Evolutionary conservation across 2,329 filamentous ascomycete species (phyloP).

Genomic region (Cladobotryum mycophilum): DNA sequence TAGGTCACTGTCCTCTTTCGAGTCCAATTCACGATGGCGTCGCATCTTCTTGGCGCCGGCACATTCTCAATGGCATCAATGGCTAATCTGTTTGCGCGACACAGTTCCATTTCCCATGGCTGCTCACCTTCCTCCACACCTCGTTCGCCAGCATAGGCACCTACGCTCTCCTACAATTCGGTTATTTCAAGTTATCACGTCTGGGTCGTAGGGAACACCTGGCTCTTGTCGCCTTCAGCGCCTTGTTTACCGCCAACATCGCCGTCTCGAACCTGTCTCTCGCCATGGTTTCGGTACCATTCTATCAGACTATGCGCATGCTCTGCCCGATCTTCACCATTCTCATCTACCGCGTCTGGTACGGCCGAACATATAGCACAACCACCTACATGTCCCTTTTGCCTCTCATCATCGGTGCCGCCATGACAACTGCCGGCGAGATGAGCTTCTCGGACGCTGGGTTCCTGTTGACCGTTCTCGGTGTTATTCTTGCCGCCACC

Average conservation of each 20-base stretch:
- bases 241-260: conserved; percentile 58
- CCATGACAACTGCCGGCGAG: conserved; percentile 55
- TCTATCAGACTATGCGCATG: conserved; percentile 59
- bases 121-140: conserved; percentile 53
- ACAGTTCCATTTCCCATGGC: conserved; percentile 55
- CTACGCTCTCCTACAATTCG: conserved; percentile 43
- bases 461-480: conserved; percentile 48
- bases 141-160: conserved; percentile 53
- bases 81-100: background rate
- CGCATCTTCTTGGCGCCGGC: background rate
- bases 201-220: conserved; percentile 48
- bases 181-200: conserved; percentile 46
- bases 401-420: conserved; percentile 54
- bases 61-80: background rate
- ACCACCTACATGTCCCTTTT: conserved; percentile 54
- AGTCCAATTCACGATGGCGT: background rate
- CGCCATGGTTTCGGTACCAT: conserved; percentile 56
- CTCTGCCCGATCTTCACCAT: conserved; percentile 57
- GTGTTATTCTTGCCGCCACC: conserved; percentile 47
- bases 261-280: conserved; percentile 59
- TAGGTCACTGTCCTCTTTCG: conserved; percentile 22
- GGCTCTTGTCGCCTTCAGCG: conserved; percentile 51
- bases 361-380: conserved; percentile 47
- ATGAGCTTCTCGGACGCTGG: conserved; percentile 56
- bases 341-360: conserved; percentile 52